Evolutionary conservation across 768 basidiomycete species (phyloP), one percentile per base, ranked within the genome.

Genomic region (Hemileccinum rubropunctum): DNA sequence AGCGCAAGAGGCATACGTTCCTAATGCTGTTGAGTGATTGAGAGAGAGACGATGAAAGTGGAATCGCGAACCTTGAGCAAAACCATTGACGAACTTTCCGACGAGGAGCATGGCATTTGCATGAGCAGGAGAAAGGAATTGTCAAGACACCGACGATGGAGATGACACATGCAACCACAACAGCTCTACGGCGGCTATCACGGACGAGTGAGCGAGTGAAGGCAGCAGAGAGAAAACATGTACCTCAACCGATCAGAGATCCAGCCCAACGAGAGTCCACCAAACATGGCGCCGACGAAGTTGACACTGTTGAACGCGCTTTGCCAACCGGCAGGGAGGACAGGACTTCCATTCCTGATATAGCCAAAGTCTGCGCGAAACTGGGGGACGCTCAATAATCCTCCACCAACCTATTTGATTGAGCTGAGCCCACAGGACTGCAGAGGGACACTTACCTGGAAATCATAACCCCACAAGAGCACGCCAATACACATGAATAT

Each of bases 321-420:
- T 33, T 64, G 63, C 64, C 63, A 65, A 23, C 53, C 63, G 1
- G 63, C 63, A 20, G 63, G 43, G 20, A 64, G 54, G 13, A 65
- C 28, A 30, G 28, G 28, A 12, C 28, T 30, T 30, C 28, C 28
- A 30, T 30, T 30, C 28, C 28, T 4, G 8, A 30, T 8, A 30
- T 30, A 30, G 28, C 28, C 28, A 9, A 30, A 30, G 28, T 30
- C 63, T 9, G 12, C 18, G 18, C 63, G 60, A 36, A 63, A 63
- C 40, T 62, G 44, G 9, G 62, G 57, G 2, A 63, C 43, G 15
- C 63, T 50, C 32, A 63, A 37, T 11, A 64, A n/a, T 3, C 55
- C 62, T 3, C 60, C 61, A 1, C 52, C 53, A 8, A 64, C 27
- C 61, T 64, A 39, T 17, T 21, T 15, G 7, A 15, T 18, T 30